phyloP scores from a whole-genome alignment of 495 filamentous ascomycete genomes.

The Margaritispora aquatica region DNA sequence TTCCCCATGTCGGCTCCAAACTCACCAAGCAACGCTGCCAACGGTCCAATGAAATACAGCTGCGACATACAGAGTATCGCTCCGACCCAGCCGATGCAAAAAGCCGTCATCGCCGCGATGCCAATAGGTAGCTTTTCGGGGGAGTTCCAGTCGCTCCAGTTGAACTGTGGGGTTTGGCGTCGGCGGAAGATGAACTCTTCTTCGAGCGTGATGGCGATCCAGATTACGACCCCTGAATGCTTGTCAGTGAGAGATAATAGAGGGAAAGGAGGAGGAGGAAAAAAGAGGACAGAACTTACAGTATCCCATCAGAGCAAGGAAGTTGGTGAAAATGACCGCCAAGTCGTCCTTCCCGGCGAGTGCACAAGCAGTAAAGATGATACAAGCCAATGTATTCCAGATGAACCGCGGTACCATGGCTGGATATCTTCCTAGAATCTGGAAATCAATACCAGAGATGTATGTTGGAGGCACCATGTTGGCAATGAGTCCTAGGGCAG shows the following conservation, averaged over 20 bases:
- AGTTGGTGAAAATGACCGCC: slow-evolving; percentile 63
- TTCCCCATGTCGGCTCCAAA: slow-evolving; percentile 37
- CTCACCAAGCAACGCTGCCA: slow-evolving; percentile 35
- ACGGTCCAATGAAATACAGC: slow-evolving; percentile 60
- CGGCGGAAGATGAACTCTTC: slow-evolving; percentile 60
- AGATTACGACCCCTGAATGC: slow-evolving; percentile 54
- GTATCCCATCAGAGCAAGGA: slow-evolving; percentile 69
- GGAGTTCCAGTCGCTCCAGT: slow-evolving; percentile 58
- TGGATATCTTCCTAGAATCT: slow-evolving; percentile 53
- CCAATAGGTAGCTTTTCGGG: slow-evolving; percentile 54
- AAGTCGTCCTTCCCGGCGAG: slow-evolving; percentile 56
- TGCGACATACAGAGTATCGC: slow-evolving; percentile 64
- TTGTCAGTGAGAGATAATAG: neutral
- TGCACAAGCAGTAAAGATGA: slow-evolving; percentile 59
- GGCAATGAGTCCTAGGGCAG: slow-evolving; percentile 63
- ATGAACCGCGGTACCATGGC: slow-evolving; percentile 53
- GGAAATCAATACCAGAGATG: slow-evolving; percentile 62
- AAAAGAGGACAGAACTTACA: too few species aligned
- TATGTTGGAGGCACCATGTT: slow-evolving; percentile 68
- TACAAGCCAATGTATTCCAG: slow-evolving; percentile 54
- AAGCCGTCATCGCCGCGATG: slow-evolving; percentile 53
- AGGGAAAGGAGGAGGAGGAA: neutral
- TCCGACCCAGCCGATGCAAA: slow-evolving; percentile 64
- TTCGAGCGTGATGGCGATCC: slow-evolving; percentile 56
- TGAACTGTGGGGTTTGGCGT: slow-evolving; percentile 32